Base-by-base conservation (phyloP, 495 filamentous ascomycete species). In the Hyaloscypha finlandica region DNA sequence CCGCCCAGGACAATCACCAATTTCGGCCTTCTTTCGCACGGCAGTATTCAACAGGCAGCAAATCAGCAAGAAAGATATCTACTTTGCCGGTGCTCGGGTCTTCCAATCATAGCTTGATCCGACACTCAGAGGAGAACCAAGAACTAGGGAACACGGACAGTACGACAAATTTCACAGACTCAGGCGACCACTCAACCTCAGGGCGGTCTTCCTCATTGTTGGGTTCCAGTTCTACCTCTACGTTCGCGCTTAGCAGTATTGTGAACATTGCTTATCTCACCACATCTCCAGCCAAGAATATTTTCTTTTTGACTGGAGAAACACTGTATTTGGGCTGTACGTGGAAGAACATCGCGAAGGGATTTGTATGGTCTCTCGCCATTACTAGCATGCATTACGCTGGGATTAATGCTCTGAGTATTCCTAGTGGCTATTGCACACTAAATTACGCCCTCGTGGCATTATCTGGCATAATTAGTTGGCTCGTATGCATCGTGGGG, bases 341-440 rank as follows among this genome's bases (percentile, higher is more conserved):
- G 5, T 29, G 32, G 6, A 66, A 66, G 19, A 73, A 73, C 32
- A 60, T 74, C 31, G 4, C 63, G 14, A 74, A 69, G 53, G 68
- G 70, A 3, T 74, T 74, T 45, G 22, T 73, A 37, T 74, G 70
- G 73, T 71, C 68, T n/a, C 48, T 74, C 14, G 70, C 73, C 20
- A 71, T 74, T 55, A 71, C 65, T 25, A 62, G 62, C 29, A 74
- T 74, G 73, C 73, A 74, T 56, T 74, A 74, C 45, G 68, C 69
- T 39, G 73, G 73, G 14, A 70, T 74, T 66, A 19, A 55, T n/a
- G 73, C 70, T 29, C 61, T 74, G 22, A 64, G 37, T 2, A 69
- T 74, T 52, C 73, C 73, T 2, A 20, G 61, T 12, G 73, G 73
- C 5, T 56, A 72, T 30, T 63, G 42, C 42, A 67, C 59, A 12